Conservation (phyloP, 1,284 basidiomycete genomes). For the Malassezia sympodialis region DNA sequence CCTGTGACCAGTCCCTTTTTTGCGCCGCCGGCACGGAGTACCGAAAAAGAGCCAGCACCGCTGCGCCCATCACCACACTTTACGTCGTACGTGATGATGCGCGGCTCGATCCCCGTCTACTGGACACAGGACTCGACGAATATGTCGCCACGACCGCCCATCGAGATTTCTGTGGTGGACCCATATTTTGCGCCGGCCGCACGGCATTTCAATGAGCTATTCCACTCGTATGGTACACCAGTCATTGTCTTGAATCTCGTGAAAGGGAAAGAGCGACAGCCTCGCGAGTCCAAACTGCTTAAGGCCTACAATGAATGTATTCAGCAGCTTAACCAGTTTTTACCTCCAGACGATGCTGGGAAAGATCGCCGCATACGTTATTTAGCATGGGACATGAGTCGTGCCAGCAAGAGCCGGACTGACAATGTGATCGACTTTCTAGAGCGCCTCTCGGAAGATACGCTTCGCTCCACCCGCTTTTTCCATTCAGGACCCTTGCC, state of each 20-base stretch:
- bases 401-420: slow-evolving; percentile 60
- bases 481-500: slow-evolving; percentile 61
- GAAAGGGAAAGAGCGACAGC: slow-evolving; percentile 55
- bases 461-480: slow-evolving; percentile 79
- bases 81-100: slow-evolving; percentile 91
- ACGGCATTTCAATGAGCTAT: slow-evolving; percentile 83
- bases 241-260: slow-evolving; percentile 93
- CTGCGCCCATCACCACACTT: slow-evolving; percentile 58
- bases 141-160: slow-evolving; percentile 84
- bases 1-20: slow-evolving; percentile 61
- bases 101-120: slow-evolving; percentile 87
- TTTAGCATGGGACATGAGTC: slow-evolving; percentile 80
- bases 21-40: slow-evolving; percentile 18
- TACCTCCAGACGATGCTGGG: slow-evolving; percentile 53
- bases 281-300: slow-evolving; percentile 84
- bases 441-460: slow-evolving; percentile 89
- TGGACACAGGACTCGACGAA: slow-evolving; percentile 90
- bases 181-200: slow-evolving; percentile 90
- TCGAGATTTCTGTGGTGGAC: slow-evolving; percentile 79
- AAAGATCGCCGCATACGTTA: slow-evolving; percentile 76
- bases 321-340: slow-evolving; percentile 84
- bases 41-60: no score
- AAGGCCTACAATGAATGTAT: slow-evolving; percentile 88
- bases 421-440: slow-evolving; percentile 92
- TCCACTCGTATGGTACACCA: slow-evolving; percentile 78